Percentiles rank a stretch among this genome's conserved stretches.
These are phyloP conservation scores for Bruguiera sexangula DNA, from an alignment of 345 rosid species.

Conservation along the genomic window DNA sequence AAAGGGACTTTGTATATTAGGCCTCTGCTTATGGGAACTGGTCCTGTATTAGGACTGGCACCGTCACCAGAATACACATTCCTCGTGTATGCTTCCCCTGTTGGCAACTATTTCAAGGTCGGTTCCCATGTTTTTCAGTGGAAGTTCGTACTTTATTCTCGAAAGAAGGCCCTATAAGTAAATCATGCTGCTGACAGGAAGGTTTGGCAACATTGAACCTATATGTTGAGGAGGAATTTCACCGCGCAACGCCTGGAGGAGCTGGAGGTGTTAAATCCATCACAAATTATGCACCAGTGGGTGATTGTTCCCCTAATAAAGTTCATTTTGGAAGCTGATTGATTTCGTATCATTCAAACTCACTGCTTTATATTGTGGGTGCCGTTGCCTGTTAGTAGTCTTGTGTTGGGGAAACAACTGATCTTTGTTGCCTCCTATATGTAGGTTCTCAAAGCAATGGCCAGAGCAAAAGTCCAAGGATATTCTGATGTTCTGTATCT, in stretches of 20 bases:
- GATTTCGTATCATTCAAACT: neutral
- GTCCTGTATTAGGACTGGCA: slow-evolving; percentile 62
- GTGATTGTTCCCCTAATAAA: slow-evolving; percentile 8
- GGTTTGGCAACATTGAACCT: slow-evolving; percentile 29
- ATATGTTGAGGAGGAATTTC: slow-evolving; percentile 31
- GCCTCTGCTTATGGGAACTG: slow-evolving; percentile 79
- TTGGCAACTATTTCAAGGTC: slow-evolving; percentile 36
- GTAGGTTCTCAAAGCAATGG: slow-evolving; percentile 64
- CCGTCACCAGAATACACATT: slow-evolving; percentile 77
- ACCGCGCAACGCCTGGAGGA: slow-evolving; percentile 36
- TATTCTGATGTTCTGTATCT: slow-evolving; percentile 82
- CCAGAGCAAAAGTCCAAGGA: slow-evolving; percentile 67
- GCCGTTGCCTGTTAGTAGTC: too few species aligned
- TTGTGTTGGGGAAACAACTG: too few species aligned
- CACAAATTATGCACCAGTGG: slow-evolving; percentile 52
- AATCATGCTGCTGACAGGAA: slow-evolving; percentile 8
- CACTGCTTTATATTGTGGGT: too few species aligned
- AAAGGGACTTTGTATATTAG: slow-evolving; percentile 77
- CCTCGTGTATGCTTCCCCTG: slow-evolving; percentile 53
- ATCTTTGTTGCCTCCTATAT: neutral
- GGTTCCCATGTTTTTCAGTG: neutral
- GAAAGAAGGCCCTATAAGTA: neutral
- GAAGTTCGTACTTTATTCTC: neutral
- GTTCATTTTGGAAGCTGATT: neutral
- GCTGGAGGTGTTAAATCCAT: slow-evolving; percentile 39